Evolutionary conservation across 352 stramenopile species (phyloP).

Genomic region (Phytopythium ostracodes): DNA sequence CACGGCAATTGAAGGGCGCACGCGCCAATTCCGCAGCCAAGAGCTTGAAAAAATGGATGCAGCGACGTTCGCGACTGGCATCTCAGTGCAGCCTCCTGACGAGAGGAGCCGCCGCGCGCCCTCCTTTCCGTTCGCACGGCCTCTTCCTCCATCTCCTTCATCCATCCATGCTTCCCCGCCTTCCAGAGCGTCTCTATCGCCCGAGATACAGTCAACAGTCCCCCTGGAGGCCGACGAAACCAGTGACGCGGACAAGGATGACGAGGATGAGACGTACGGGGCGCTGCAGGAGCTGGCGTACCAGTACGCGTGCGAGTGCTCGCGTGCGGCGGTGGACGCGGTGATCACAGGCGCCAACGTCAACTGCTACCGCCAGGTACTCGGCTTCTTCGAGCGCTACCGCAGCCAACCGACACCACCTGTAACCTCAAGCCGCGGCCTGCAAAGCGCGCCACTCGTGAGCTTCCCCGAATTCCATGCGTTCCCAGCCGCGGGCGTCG

Average conservation of each 20-base stretch:
- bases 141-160: not conserved
- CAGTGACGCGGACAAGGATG: constrained; percentile 5
- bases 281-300: constrained; percentile 64
- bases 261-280: constrained; percentile 39
- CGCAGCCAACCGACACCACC: constrained; percentile 15
- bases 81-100: constrained; percentile 44
- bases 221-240: not conserved
- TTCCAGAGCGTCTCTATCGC: not conserved
- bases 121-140: constrained; percentile 20
- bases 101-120: constrained; percentile 9
- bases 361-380: constrained; percentile 59
- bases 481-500: constrained; percentile 57
- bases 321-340: constrained; percentile 42
- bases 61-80: constrained; percentile 45
- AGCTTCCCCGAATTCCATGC: constrained; percentile 40
- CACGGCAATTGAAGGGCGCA: constrained; percentile 2
- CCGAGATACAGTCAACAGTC: not conserved
- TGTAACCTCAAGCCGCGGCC: not conserved
- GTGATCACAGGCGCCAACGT: constrained; percentile 64
- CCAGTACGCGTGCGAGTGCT: constrained; percentile 55
- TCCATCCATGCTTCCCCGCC: not conserved
- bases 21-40: not conserved
- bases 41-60: constrained; percentile 25
- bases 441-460: constrained; percentile 9
- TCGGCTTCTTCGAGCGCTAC: constrained; percentile 58